Conservation (phyloP, 176 grass and related monocot genomes). For the Eleusine coracana region DNA sequence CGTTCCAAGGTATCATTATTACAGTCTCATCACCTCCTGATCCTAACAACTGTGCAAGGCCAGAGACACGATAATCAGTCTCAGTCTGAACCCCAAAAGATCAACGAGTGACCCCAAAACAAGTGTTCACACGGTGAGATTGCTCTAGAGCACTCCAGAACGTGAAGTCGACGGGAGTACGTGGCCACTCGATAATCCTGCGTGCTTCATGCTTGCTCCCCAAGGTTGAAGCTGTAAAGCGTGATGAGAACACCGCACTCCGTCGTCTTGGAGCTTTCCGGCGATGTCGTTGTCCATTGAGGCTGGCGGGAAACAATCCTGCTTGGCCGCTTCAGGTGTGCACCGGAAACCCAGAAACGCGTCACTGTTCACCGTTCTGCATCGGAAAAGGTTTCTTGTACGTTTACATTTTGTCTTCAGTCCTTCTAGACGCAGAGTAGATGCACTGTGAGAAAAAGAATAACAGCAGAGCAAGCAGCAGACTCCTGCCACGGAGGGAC, state of each 20-base stretch:
- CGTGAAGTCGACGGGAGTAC: not conserved
- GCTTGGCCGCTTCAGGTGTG: not conserved
- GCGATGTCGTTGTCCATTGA: constrained; percentile 16
- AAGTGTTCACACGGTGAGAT: not conserved
- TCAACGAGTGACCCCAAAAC: not conserved
- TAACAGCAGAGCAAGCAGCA: not conserved
- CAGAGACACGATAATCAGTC: not conserved
- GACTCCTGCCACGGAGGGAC: not conserved
- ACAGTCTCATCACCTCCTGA: not conserved
- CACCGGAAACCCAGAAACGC: not conserved
- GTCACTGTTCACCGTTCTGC: not conserved
- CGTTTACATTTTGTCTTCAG: not conserved
- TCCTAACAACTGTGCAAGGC: not conserved
- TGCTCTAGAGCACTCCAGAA: constrained; percentile 27
- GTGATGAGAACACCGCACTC: not conserved
- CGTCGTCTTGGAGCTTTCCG: not conserved
- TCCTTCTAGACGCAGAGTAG: not conserved
- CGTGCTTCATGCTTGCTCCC: not conserved
- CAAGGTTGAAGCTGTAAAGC: constrained; percentile 25
- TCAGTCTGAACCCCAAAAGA: not conserved
- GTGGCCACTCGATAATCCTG: not conserved
- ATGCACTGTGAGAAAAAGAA: not conserved
- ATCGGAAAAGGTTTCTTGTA: not conserved
- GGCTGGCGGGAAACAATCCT: not conserved
- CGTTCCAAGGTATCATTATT: not conserved